These are phyloP conservation scores for Cymbidium sinense DNA, from an alignment of 106 monocot genomes.

Conservation along the genomic window DNA sequence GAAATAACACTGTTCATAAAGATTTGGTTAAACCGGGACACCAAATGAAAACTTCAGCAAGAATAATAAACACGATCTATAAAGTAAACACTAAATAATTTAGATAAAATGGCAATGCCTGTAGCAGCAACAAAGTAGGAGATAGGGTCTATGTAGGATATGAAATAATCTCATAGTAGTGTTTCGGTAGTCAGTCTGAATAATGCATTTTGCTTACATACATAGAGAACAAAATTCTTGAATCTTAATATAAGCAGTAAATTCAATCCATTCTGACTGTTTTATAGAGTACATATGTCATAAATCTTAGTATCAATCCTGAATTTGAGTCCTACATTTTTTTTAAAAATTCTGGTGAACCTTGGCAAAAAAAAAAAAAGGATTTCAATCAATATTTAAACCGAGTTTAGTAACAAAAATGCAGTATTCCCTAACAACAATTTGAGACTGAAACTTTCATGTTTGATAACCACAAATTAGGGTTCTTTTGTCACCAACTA, in stretches of 20 bases:
- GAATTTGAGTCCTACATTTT: not conserved
- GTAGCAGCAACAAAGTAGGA: no score
- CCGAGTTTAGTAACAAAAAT: not conserved
- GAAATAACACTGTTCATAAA: no score
- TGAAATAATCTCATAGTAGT: no score
- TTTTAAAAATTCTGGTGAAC: not conserved
- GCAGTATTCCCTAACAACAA: not conserved
- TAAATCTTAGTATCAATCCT: not conserved
- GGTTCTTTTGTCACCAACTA: no score
- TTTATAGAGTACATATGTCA: not conserved
- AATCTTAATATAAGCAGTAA: not conserved
- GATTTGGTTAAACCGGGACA: no score
- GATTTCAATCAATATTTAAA: not conserved
- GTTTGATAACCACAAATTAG: not conserved
- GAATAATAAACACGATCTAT: no score
- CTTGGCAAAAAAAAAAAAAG: not conserved
- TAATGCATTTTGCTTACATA: no score
- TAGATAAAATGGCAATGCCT: no score
- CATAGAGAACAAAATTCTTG: not conserved
- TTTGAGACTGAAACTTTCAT: not conserved
- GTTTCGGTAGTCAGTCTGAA: no score
- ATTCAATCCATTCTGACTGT: not conserved
- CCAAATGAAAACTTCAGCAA: no score
- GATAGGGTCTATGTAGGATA: no score
- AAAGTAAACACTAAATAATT: no score